Evolutionary conservation across 768 basidiomycete genomes (phyloP).

Genomic region (Krasilnikovozyma curviuscula): DNA sequence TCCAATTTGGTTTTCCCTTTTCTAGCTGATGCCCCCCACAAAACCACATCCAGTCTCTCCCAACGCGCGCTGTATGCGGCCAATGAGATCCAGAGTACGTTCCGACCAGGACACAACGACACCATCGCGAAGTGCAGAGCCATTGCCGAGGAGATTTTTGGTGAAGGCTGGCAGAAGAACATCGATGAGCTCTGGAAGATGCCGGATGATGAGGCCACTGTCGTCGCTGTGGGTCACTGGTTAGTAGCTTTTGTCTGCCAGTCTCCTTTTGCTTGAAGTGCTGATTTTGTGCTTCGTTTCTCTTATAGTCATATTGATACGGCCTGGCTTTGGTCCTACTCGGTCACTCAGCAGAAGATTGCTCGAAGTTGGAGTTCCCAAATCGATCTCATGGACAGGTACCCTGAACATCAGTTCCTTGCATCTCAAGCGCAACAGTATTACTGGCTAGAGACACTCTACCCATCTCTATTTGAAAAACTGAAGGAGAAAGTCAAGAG

Average conservation of each 20-base stretch:
- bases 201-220: slow-evolving; percentile 31
- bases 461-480: slow-evolving; percentile 62
- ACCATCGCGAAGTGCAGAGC: slow-evolving; percentile 38
- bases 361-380: slow-evolving; percentile 90
- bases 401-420: slow-evolving; percentile 88
- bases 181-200: slow-evolving; percentile 52
- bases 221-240: too few relatives aligned
- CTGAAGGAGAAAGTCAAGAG: slow-evolving; percentile 55
- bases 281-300: too few relatives aligned
- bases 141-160: slow-evolving; percentile 63
- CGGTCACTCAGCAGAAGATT: slow-evolving; percentile 89
- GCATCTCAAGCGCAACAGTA: slow-evolving; percentile 44
- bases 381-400: slow-evolving; percentile 88
- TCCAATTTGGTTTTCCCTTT: too few relatives aligned
- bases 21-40: too few relatives aligned
- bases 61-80: slow-evolving; percentile 24
- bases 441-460: slow-evolving; percentile 84
- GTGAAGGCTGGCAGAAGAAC: slow-evolving; percentile 61
- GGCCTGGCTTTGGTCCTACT: slow-evolving; percentile 66
- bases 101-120: slow-evolving; percentile 35
- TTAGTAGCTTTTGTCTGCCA: too few relatives aligned
- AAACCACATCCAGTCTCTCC: slow-evolving; percentile 45
- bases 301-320: too few relatives aligned
- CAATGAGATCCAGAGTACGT: slow-evolving; percentile 68
- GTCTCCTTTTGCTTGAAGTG: too few relatives aligned